Evolutionary conservation across 2,329 filamentous ascomycete species (phyloP), one percentile per base, ranked within the genome.

Genomic region (Cyphellophora attinorum): DNA sequence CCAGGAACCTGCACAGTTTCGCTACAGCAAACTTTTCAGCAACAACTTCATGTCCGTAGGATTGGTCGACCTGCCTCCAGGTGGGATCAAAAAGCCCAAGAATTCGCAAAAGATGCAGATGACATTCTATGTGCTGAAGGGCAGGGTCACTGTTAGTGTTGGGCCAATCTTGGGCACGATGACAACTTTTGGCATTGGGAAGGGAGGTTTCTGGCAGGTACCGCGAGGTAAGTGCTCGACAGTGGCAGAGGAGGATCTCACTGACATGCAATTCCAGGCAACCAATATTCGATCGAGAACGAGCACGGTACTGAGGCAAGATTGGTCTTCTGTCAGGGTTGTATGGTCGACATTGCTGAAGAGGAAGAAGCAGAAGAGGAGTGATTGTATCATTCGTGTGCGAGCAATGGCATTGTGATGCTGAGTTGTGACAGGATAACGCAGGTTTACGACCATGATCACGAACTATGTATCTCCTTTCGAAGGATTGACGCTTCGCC

Each of bases 61-160:
- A 11, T 73, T 96, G 34, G 83, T 98, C 23, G 89, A 96, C 51
- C 65, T 98, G 33, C 84, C 85, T 5, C 79, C 85, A 0, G 80
- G 81, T 2, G 77, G 83, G 19, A 76, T 82, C 53, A 98, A 98
- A 67, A 76, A 79, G 48, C 75, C 80, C 31, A 96, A 96, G 69
- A 96, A 95, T 59, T 82, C 83, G 21, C 74, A 89, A 43, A 88
- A 83, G 63, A 96, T 95, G 85, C 86, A 95, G 54, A 91, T 98
- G 81, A 79, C 83, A 1, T 96, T 96, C 58, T 95, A 93, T 50
- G 81, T 98, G 18, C 80, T 85, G 48, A 72, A 74, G 29, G 91
- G 91, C 14, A 78, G 81, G 45, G 85, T 95, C 13, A 68, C 77
- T 45, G 88, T 94, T 13, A 81, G 76, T 17, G 74, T 93, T 31